Base-by-base conservation (phyloP, 495 filamentous ascomycete species). In the Penicillium malachiteum region DNA sequence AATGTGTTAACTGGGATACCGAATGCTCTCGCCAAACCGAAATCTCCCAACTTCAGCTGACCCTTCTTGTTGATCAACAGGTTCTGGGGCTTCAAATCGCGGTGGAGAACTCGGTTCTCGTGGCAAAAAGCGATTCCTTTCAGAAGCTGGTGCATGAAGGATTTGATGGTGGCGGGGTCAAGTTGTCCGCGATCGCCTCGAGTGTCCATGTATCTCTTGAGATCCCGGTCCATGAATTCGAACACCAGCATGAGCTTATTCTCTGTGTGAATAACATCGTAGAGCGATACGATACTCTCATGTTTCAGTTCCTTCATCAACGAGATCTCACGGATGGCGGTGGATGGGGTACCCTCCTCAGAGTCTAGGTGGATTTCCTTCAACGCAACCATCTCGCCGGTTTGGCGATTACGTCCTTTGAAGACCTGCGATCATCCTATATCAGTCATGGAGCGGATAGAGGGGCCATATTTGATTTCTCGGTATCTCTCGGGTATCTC, bases 211-310 rank as follows among this genome's bases (percentile, higher is more conserved):
- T 96, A 97, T 69, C 93, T 94, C 81, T 99, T 99, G n/a, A 99
- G 78, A 65, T 99, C 94, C 62, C 92, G 86, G 72, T 99, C 94
- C 87, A 99, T 96, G 71, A 87, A 97, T 71, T 99, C 94, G 60
- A 97, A 96, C 12, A 99, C 94, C 37, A 99, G 88, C 91, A 97
- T 97, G 41, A 99, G 84, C 70, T 99, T 99, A 77, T 97, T 96
- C 73, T 99, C 94, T 52, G 94, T 97, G 69, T 99, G 94, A 63
- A 99, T 97, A 33, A 99, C 96, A 76, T 99, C 95, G 78, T 97
- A 88, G 1, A 99, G 87, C 46, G 89, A 92, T 52, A 99, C 93
- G 55, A 97, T 97, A 69, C 96, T 96, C 64, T 96, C 90, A 74
- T 99, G 91, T 72, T 96, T 97, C 65, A 97, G 83, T 73, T 99